Base-by-base conservation (phyloP, 306 rosid genomes). In the Hippophae gyantsensis region DNA sequence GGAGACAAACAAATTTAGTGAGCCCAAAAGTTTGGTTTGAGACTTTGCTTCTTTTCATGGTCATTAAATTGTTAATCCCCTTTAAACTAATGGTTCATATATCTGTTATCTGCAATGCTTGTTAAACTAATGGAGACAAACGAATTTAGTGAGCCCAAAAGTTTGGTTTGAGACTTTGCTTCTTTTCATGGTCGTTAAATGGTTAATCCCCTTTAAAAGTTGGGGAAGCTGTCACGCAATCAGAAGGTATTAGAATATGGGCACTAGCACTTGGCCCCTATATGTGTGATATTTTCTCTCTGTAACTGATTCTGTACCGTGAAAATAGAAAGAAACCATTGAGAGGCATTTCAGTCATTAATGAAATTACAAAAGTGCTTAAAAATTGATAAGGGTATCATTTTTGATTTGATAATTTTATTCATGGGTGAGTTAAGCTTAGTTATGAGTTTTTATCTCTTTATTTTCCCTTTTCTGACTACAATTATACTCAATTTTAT, bases 401-500 rank as follows among this genome's bases (percentile, higher is more conserved):
- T 14, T 9, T 32, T 12, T 40, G 6, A 65, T n/a, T 13, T 65
- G 60, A 38, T 49, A 12, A 0, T 32, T 9, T 10, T 13, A 47
- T 47, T 48, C 64, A 18, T 67, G 62, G 43, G 25, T 42, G 5
- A 26, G 12, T 42, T 58, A 25, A 13, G 25, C 6, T 43, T 43
- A 42, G 38, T 7, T 42, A 55, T 43, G 59, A 62, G 62, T 64
- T 42, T 27, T 53, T 48, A 25, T 58, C 5, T 32, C 38, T 32
- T 32, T 32, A 2, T 32, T 32, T 32, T 32, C 38, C 38, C 5
- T 32, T 48, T 47, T 63, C 32, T 42, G 5, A 6, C 43, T 57
- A 60, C 54, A 10, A 58, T 42, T 64, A 23, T 54, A 32, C 50
- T 50, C 11, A 25, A 44, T 58, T 9, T 7, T 23, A 6, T 72